phyloP scores from a whole-genome alignment of 179 eudicot genomes.

The Pouteria campechiana region DNA sequence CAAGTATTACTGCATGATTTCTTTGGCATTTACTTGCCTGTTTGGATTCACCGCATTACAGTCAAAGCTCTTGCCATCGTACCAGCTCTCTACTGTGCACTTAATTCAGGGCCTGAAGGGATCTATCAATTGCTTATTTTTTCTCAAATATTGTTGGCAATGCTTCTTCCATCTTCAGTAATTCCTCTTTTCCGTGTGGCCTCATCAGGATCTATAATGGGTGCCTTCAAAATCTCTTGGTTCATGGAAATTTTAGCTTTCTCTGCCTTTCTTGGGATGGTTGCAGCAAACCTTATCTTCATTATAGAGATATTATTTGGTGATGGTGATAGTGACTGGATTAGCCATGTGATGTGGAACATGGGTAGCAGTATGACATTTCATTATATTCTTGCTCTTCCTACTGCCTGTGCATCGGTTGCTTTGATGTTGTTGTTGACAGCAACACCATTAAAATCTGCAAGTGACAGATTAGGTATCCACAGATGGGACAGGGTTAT shows the following conservation, averaged over 20 bases:
- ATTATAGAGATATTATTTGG: conserved; percentile 75
- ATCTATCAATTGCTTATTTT: conserved; percentile 71
- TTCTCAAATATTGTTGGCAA: conserved; percentile 77
- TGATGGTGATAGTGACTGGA: conserved; percentile 79
- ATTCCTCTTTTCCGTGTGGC: conserved; percentile 88
- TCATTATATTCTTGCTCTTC: conserved; percentile 46
- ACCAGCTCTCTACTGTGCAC: conserved; percentile 58
- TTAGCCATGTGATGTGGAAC: conserved; percentile 56
- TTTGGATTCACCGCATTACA: conserved; percentile 87
- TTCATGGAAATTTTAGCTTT: conserved; percentile 54
- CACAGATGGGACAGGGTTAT: conserved; percentile 41
- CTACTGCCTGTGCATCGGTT: conserved; percentile 34
- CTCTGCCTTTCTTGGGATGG: conserved; percentile 54
- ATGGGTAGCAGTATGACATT: conserved; percentile 31
- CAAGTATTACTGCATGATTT: conserved; percentile 54
- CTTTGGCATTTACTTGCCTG: conserved; percentile 62
- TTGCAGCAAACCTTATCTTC: conserved; percentile 58
- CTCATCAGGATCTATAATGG: conserved; percentile 77
- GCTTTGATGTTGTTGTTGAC: conserved; percentile 61
- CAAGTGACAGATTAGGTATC: conserved; percentile 30
- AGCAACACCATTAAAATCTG: conserved; percentile 69
- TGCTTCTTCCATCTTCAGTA: conserved; percentile 80
- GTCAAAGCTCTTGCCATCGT: conserved; percentile 66
- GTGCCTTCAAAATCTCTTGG: conserved; percentile 53
- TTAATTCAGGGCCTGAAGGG: conserved; percentile 89